Evolutionary conservation across 2,329 filamentous ascomycete genomes (phyloP), one percentile per base, ranked within the genome.

Genomic region (Diaporthe humulicola): DNA sequence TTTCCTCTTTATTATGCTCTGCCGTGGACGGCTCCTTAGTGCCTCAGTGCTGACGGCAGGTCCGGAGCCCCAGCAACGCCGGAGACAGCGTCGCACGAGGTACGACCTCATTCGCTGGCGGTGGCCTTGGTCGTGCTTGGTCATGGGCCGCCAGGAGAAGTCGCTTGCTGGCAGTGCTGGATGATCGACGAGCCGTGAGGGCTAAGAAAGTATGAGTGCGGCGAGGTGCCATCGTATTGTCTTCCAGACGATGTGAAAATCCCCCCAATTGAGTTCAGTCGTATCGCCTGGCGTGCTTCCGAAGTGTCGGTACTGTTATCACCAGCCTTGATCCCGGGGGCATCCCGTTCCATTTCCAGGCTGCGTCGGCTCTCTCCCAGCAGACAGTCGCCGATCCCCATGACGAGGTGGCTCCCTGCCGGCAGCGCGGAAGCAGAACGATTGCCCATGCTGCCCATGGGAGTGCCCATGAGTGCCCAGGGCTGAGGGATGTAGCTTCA

Each of bases 11-110:
- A 50, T 42, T 52, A 54, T 42, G 50, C 19, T 64, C 36, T 69
- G 64, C 48, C 42, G 45, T 52, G 33, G n/a, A 25, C 57, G 58
- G 64, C 48, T 28, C 30, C 33, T 48, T 69, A 54, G 64, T 58
- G 70, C 70, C 33, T 19, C 45, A 61, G 8, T 60, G 45, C 19
- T 38, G 15, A 45, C 57, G 42, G 56, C 30, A 54, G 48, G 19
- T 64, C 70, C 57, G 57, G 57, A 64, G 38, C 45, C 70, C 57
- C n/a, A 72, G 57, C 70, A 64, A 64, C 70, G 70, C 70, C 36
- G 25, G 25, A 22, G 25, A 45, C 28, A 58, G 5, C 40, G 69
- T 48, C n/a, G 70, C n/a, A 36, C 57, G 3, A 54, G 5, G 42
- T 64, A 33, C 48, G 57, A 42, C 42, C 30, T 42, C 33, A 72